Conservation (phyloP, 2,329 filamentous ascomycete species). For the Xylariaceae sp. region DNA sequence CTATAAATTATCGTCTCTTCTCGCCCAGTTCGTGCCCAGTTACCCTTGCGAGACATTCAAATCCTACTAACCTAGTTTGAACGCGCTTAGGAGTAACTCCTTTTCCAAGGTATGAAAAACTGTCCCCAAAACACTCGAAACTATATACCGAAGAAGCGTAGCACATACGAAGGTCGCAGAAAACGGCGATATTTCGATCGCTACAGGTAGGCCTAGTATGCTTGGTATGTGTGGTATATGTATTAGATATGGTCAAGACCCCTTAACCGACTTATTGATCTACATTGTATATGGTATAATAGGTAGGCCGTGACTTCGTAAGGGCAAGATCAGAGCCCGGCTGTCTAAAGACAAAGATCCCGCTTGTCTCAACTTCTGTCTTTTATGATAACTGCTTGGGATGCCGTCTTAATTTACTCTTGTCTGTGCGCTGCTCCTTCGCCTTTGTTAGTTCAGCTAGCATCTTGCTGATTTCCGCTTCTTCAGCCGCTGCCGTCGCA, state of each 20-base stretch:
- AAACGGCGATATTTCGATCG: too few relatives aligned
- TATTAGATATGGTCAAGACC: background rate
- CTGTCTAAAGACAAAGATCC: slow-evolving; percentile 21
- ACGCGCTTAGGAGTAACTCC: too few relatives aligned
- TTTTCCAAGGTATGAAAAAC: too few relatives aligned
- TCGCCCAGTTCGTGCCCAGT: too few relatives aligned
- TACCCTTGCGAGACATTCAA: too few relatives aligned
- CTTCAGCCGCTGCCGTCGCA: slow-evolving; percentile 27
- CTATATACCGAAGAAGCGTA: too few relatives aligned
- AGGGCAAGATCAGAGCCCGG: slow-evolving; percentile 15
- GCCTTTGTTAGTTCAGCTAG: slow-evolving; percentile 31
- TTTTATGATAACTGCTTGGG: slow-evolving; percentile 21
- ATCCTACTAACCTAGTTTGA: too few relatives aligned
- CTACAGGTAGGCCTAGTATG: background rate
- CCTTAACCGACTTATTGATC: background rate
- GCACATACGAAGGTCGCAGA: too few relatives aligned
- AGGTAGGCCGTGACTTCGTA: slow-evolving; percentile 24
- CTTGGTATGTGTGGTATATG: background rate
- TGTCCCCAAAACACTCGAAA: too few relatives aligned
- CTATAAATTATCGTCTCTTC: too few relatives aligned
- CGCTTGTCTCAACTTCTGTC: slow-evolving; percentile 11
- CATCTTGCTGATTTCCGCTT: slow-evolving; percentile 34
- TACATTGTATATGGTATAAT: slow-evolving; percentile 24
- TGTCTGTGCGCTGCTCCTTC: slow-evolving; percentile 18
- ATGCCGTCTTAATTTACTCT: slow-evolving; percentile 19